These are phyloP conservation scores for Nigrospora sphaerica DNA, from an alignment of 2,329 filamentous ascomycete genomes.

Conservation along the genomic window DNA sequence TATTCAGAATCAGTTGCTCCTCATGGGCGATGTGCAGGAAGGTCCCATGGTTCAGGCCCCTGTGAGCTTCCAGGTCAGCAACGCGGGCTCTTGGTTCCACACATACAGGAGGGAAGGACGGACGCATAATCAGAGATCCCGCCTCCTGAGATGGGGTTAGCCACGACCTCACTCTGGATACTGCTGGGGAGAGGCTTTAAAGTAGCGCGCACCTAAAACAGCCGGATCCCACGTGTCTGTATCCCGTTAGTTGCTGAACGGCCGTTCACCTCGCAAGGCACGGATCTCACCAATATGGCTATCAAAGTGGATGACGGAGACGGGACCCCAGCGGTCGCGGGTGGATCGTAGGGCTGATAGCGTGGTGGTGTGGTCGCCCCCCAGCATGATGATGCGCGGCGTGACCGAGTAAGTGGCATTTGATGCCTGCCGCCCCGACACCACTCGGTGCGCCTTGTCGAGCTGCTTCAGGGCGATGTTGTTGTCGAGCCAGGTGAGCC, in stretches of 20 bases:
- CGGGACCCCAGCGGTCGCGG: conserved; percentile 47
- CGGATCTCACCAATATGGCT: conserved; percentile 47
- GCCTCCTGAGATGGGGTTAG: conserved; percentile 29
- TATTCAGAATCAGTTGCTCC: conserved; percentile 51
- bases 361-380: conserved; percentile 59
- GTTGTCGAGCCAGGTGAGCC: conserved; percentile 72
- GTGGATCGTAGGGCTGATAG: conserved; percentile 55
- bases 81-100: too few species aligned
- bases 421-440: conserved; percentile 26
- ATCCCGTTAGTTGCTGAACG: conserved; percentile 5
- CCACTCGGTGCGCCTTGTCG: conserved; percentile 54
- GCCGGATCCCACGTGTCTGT: conserved; percentile 66
- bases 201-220: conserved; percentile 33
- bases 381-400: conserved; percentile 52
- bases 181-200: neutral
- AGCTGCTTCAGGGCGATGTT: conserved; percentile 66
- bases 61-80: conserved; percentile 8
- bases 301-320: conserved; percentile 61
- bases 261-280: neutral
- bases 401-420: conserved; percentile 34
- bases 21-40: conserved; percentile 57
- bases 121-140: conserved; percentile 54
- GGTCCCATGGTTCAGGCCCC: conserved; percentile 53
- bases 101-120: conserved; percentile 13
- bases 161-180: neutral